These are phyloP conservation scores for Aspergillus sp. DNA, from an alignment of 2,329 filamentous ascomycete genomes.

Conservation along the genomic window DNA sequence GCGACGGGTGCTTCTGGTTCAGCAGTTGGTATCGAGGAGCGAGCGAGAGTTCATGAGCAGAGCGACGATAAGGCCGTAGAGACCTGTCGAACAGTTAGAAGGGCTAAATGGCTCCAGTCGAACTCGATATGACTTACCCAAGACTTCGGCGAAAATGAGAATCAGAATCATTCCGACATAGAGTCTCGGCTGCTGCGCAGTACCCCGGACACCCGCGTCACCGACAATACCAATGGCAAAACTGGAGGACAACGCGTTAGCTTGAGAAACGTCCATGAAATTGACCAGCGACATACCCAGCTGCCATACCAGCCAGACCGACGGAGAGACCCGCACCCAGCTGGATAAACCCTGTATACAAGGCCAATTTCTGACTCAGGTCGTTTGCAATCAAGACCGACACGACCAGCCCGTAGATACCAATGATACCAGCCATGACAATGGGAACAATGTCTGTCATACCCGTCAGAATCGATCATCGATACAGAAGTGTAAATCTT, in stretches of 20 bases:
- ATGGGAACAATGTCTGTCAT: constrained; percentile 88
- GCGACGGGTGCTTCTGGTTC: constrained; percentile 19
- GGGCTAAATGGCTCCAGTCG: constrained; percentile 14
- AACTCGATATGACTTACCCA: constrained; percentile 58
- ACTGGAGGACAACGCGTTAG: constrained; percentile 27
- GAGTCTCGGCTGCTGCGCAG: constrained; percentile 48
- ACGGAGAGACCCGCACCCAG: constrained; percentile 74
- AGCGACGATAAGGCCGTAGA: constrained; percentile 97
- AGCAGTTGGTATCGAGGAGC: constrained; percentile 52
- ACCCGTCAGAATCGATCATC: constrained; percentile 4
- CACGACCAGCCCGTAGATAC: constrained; percentile 91
- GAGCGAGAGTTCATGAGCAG: constrained; percentile 99
- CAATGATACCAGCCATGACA: constrained; percentile 99
- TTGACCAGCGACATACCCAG: constrained; percentile 40
- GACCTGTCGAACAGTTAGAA: constrained; percentile 49
- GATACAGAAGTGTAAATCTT: no score
- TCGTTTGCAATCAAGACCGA: constrained; percentile 78
- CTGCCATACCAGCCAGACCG: constrained; percentile 72
- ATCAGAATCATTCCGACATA: constrained; percentile 98
- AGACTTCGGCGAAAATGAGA: constrained; percentile 98
- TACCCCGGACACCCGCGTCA: constrained; percentile 45
- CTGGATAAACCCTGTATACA: constrained; percentile 78
- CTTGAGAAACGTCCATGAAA: background rate
- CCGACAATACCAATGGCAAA: constrained; percentile 80
- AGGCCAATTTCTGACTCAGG: constrained; percentile 59